Base-by-base conservation (phyloP, 257 asterid species). In the Penstemon davidsonii region DNA sequence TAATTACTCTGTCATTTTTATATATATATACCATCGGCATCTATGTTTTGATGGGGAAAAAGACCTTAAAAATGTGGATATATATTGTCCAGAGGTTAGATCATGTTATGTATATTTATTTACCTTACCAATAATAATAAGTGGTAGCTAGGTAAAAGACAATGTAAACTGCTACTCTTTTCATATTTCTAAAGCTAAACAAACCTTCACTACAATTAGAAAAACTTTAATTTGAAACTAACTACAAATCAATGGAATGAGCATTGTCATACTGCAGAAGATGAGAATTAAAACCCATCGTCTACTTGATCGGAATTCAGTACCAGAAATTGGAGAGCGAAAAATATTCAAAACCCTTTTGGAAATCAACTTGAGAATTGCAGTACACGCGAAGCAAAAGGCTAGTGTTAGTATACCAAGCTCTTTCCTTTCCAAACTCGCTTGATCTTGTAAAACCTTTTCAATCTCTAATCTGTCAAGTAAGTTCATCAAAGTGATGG, bases 201-300 rank as follows among this genome's bases (percentile, higher is more conserved):
- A 62, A 49, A 62, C 67, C 67, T 62, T 25, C 39, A 46, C 45
- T 46, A 44, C 40, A 59, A 60, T 41, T 60, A 60, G 51, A 42
- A 45, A n/a, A 45, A 45, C 73, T 56, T n/a, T 38, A 41, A 7
- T 11, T 18, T 66, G 45, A 70, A 60, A 64, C 81, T 82, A 85
- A 58, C 87, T 80, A 49, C 80, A 86, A 56, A 88, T 60, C 69
- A 88, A 60, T 33, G 95, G 81, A 57, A 88, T 78, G 64, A 86
- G 82, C 86, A 87, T 79, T 18, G 95, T 88, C 73, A 84, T 41
- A 56, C 88, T 71, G 78, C 97, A 84, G 85, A 88, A 85, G 74
- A 85, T 71, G 68, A 93, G 79, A 42, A 88, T 67, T 67, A 88
- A 72, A 52, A 79, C 43, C 96, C 95, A 90, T 47, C 94, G 92